These are phyloP conservation scores for button mushroom (Agaricus bisporus) DNA, from an alignment of 768 basidiomycete species.

Conservation along the genomic window DNA sequence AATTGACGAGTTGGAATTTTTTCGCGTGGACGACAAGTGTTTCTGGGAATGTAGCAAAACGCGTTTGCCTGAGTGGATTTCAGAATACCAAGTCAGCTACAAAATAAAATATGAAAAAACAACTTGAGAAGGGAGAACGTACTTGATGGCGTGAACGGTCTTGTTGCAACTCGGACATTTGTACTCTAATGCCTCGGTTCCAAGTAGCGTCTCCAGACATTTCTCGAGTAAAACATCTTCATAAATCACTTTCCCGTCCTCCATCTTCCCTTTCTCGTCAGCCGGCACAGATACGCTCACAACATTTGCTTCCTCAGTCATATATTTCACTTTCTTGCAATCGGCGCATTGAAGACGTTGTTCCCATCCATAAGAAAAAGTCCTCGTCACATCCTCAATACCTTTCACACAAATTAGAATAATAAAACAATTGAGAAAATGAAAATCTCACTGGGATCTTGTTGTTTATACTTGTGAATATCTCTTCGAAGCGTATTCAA, in stretches of 20 bases:
- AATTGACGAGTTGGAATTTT: conserved; percentile 92
- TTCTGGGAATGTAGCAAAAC: conserved; percentile 84
- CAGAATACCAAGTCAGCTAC: conserved; percentile 1
- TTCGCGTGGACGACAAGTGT: conserved; percentile 86
- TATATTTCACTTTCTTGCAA: conserved; percentile 80
- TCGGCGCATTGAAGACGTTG: conserved; percentile 79
- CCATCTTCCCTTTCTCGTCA: conserved; percentile 43
- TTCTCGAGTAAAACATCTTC: conserved; percentile 51
- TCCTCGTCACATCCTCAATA: conserved; percentile 57
- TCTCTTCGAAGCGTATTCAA: conserved; percentile 68
- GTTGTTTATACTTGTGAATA: conserved; percentile 42
- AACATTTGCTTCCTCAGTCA: conserved; percentile 67
- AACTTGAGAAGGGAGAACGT: conserved; percentile 18
- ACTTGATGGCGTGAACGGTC: conserved; percentile 71
- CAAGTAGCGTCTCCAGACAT: conserved; percentile 57
- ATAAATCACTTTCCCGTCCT: conserved; percentile 59
- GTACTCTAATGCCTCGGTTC: conserved; percentile 71
- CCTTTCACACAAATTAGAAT: neutral
- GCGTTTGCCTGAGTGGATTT: conserved; percentile 51
- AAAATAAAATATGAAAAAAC: no score
- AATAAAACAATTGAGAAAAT: neutral
- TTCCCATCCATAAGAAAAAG: conserved; percentile 80
- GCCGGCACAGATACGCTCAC: conserved; percentile 81
- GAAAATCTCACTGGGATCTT: conserved; percentile 22
- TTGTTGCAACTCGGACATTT: conserved; percentile 68